A percentile compares a stretch with the other conserved stretches of the same genome.
Evolutionary conservation across 306 rosid species (phyloP).

Genomic region (Oxytropis ochrocephala): DNA sequence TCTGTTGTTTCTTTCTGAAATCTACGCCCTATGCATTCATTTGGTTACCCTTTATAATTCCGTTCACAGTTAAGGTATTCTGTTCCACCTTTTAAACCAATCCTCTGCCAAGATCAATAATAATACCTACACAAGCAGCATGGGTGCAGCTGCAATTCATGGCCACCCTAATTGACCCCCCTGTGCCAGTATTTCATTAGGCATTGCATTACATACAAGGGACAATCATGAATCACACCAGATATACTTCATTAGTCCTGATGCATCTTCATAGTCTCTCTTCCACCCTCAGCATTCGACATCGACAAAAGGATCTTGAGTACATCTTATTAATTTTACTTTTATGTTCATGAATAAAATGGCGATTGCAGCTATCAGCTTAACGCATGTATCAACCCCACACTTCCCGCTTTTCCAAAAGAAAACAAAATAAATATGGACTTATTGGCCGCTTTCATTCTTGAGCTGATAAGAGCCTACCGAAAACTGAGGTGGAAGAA

Average conservation of each 20-base stretch:
- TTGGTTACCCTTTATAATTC: neutral
- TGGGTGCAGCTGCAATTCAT: neutral
- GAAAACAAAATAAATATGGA: neutral
- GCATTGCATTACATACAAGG: neutral
- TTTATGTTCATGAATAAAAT: neutral
- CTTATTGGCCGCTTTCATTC: neutral
- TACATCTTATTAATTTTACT: neutral
- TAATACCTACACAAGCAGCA: neutral
- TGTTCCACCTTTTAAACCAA: conserved; percentile 3
- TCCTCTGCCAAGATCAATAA: neutral
- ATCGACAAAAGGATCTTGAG: neutral
- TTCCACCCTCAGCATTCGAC: neutral
- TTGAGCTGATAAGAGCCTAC: neutral
- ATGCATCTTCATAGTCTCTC: neutral
- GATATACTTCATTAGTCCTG: neutral
- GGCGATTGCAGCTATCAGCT: neutral
- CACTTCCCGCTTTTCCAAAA: neutral
- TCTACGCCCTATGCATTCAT: neutral
- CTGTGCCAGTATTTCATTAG: neutral
- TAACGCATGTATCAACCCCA: neutral
- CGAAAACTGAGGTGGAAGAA: neutral
- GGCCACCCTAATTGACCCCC: neutral
- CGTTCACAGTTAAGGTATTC: neutral
- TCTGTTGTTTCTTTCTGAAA: neutral
- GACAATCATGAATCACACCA: neutral